These are phyloP conservation scores for Botryotinia convoluta DNA, from an alignment of 2,329 filamentous ascomycete species.

Conservation along the genomic window DNA sequence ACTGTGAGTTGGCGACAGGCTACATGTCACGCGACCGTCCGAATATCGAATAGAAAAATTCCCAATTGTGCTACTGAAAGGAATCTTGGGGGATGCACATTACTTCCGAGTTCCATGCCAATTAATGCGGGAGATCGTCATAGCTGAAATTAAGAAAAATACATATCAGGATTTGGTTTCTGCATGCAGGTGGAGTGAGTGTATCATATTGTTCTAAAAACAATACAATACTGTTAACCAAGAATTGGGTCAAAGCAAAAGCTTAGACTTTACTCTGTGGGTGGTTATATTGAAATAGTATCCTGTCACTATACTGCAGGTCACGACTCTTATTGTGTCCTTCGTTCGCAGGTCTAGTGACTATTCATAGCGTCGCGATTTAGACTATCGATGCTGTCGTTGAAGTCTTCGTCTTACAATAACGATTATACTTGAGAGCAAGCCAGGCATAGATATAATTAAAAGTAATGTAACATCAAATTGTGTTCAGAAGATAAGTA, in stretches of 20 bases:
- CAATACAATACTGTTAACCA: not conserved
- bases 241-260: not conserved
- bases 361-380: not conserved
- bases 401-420: not conserved
- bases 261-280: not conserved
- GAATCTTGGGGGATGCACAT: not conserved
- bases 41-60: not conserved
- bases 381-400: not conserved
- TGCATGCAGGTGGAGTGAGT: not conserved
- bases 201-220: not conserved
- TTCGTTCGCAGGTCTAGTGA: not conserved
- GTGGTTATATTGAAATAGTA: not conserved
- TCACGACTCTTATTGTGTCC: not conserved
- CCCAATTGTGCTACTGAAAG: not conserved
- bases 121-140: slow-evolving; percentile 13
- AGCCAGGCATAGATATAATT: not conserved
- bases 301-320: not conserved
- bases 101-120: not conserved
- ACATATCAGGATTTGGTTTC: not conserved
- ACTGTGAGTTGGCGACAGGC: not conserved
- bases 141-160: slow-evolving; percentile 3
- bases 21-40: not conserved
- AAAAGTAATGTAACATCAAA: not conserved
- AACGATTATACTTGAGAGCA: not conserved
- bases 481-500: not conserved